Base-by-base conservation (phyloP, 495 filamentous ascomycete genomes). In the Penicillium paxilli region DNA sequence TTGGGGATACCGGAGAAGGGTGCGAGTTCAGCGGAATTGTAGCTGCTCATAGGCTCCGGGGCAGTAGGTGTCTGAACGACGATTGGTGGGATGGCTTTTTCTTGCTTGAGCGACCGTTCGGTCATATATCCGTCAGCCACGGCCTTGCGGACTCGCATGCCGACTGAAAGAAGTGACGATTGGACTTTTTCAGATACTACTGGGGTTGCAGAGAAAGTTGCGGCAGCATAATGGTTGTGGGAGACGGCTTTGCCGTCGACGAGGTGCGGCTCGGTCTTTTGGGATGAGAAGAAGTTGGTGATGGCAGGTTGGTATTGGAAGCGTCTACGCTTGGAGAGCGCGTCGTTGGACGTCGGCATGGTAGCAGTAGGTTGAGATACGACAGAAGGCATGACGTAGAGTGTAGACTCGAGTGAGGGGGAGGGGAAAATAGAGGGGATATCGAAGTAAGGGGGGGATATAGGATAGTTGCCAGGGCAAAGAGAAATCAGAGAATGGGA, bases 101-200 rank as follows among this genome's bases (percentile, higher is more conserved):
- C 54, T 52, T 65, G 17, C 46, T 64, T 48, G 61, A 67, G 59
- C 23, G 54, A 55, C 52, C 52, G 55, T 51, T 75, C 63, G 11
- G 89, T 93, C 73, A 93, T 95, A 76, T 96, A 96, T 47, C 93
- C 93, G 52, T 96, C 91, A 0, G 90, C 88, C 3, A 98, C 85
- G 9, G 87, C 86, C 71, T 98, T 96, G 54, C 93, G 87, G 47
- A 98, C 82, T 28, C 92, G 85, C 90, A 96, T 95, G 58, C 93
- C 93, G 48, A 98, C 92, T 54, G 79, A 87, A 4, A 96, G 76
- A 12, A 97, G 85, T 14, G 86, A 87, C 14, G 90, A 76, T 67
- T 94, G 90, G 20, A 96, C 79, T 19, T 74, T 75, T 8, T 72
- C 65, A 8, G 90, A 82, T 17, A 91, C 77, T 20, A 71, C 59